Percentiles rank a stretch among this genome's conserved stretches.
Evolutionary conservation across 371 early-diverging fungal species (phyloP).

Genomic region (Mucor sp.): DNA sequence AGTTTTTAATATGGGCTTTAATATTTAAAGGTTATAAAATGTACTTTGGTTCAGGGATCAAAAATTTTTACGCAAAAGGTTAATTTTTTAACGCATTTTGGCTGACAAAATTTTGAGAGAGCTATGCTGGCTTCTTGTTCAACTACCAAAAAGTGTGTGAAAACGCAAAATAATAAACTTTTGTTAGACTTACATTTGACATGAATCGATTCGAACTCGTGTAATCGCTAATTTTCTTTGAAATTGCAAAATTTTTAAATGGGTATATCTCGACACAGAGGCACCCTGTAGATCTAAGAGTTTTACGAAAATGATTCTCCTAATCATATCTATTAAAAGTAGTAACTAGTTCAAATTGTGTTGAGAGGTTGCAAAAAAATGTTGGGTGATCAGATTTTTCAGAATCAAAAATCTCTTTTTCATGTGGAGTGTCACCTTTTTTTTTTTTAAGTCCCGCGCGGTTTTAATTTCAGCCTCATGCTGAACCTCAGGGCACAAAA

Average conservation of each 20-base stretch:
- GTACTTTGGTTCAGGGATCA: background rate
- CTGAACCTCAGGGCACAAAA: too few species aligned
- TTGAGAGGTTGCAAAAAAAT: too few species aligned
- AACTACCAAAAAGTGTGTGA: background rate
- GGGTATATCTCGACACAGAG: background rate
- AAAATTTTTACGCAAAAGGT: background rate
- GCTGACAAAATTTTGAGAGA: background rate
- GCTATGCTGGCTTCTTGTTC: background rate
- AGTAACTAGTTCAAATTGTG: too few species aligned
- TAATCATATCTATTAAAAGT: too few species aligned
- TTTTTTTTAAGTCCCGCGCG: too few species aligned
- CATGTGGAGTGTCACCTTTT: too few species aligned
- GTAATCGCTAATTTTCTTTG: background rate
- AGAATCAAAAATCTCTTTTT: too few species aligned
- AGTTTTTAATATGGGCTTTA: background rate
- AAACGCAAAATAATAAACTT: background rate
- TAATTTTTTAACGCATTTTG: background rate
- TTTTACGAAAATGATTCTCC: background rate
- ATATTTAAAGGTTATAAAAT: background rate
- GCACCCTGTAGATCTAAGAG: background rate
- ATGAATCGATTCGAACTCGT: background rate
- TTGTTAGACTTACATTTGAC: background rate
- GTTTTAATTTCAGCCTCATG: too few species aligned
- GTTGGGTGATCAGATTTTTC: too few species aligned
- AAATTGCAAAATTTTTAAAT: background rate